A percentile compares a stretch with the other conserved stretches of the same genome.
Conservation (phyloP, 2,329 filamentous ascomycete species). For the Celoporthe dispersa region DNA sequence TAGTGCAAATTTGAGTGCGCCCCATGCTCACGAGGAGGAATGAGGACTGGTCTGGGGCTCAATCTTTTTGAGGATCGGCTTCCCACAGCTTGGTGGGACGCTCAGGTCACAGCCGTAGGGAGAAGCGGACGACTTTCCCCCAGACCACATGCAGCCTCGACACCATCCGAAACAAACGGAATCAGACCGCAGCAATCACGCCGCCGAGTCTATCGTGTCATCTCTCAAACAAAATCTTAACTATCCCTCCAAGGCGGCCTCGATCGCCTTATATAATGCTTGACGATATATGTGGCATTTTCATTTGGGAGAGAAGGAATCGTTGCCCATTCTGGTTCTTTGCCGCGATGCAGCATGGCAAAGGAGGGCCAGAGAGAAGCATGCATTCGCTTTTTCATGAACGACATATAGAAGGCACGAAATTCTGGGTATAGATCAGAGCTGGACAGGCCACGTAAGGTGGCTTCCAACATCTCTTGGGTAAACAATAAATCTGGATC, state of each 20-base stretch:
- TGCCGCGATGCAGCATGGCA: constrained; percentile 2
- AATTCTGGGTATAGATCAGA: constrained; percentile 1
- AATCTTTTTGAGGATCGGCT: not conserved
- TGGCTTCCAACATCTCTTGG: not conserved
- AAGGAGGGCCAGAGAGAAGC: not conserved
- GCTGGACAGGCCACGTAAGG: not conserved
- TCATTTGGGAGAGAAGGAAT: not conserved
- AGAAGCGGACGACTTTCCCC: not conserved
- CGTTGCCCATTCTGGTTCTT: not conserved
- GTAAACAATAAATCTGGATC: not conserved
- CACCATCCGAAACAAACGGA: not conserved
- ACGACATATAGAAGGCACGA: not conserved
- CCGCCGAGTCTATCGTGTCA: not conserved
- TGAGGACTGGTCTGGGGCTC: not conserved
- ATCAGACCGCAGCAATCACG: not conserved
- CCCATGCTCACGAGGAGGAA: not conserved
- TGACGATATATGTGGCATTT: constrained; percentile 1
- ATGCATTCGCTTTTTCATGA: not conserved
- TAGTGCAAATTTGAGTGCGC: not conserved
- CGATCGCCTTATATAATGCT: not conserved
- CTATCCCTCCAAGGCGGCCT: not conserved
- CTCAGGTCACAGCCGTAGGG: not conserved
- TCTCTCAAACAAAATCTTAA: not conserved
- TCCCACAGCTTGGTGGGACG: not conserved
- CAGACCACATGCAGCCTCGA: not conserved